A percentile compares a stretch with the other conserved stretches of the same genome.
phyloP scores from a whole-genome alignment of 257 asterid genomes.

The Nicotiana sylvestris region DNA sequence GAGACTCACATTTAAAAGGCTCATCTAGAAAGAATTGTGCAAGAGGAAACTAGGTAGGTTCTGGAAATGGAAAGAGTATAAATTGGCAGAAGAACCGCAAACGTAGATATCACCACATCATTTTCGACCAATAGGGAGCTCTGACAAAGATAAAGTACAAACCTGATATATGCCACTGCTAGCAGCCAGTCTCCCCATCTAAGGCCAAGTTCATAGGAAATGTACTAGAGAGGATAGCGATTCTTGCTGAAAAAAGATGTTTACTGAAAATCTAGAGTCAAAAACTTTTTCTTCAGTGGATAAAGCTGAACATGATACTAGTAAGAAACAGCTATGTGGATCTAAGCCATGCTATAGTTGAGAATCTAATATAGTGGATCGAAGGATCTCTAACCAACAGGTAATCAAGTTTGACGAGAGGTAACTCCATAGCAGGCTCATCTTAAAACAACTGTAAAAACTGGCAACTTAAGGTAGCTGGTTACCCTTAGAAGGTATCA shows the following conservation, averaged over 20 bases:
- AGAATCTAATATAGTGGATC: not conserved
- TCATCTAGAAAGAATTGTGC: not conserved
- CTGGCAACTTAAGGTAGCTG: not conserved
- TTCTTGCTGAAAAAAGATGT: not conserved
- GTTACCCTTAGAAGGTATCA: not conserved
- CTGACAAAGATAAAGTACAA: not conserved
- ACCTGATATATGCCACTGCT: not conserved
- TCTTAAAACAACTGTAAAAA: not conserved
- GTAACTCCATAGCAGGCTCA: not conserved
- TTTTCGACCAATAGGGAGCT: not conserved
- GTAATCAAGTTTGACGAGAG: not conserved
- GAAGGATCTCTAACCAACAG: not conserved
- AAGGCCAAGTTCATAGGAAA: not conserved
- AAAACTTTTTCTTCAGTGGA: not conserved
- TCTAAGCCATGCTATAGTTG: not conserved
- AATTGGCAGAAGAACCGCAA: not conserved
- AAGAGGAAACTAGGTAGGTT: not conserved
- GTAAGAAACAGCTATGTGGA: not conserved
- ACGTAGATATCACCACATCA: not conserved
- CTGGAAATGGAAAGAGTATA: not conserved
- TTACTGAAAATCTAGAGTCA: not conserved
- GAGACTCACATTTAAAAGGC: not conserved
- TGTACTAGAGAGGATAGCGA: not conserved
- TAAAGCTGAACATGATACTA: not conserved
- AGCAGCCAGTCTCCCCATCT: not conserved